A percentile compares a stretch with the other conserved stretches of the same genome.
Conservation (phyloP, 345 rosid genomes). For the Linum trigynum region DNA sequence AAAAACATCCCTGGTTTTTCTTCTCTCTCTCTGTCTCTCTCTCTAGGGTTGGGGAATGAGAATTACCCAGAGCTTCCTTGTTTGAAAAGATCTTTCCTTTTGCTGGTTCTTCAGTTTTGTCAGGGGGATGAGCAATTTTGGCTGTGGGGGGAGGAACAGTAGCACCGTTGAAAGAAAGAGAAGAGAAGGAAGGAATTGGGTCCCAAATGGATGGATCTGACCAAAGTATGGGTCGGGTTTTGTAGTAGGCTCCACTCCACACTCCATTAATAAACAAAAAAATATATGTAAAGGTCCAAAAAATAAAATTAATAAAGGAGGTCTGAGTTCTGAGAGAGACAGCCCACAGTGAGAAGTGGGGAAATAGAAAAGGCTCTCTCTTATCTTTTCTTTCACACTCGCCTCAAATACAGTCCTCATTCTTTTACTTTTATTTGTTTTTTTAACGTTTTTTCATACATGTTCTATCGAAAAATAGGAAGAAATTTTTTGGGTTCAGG, state of each 20-base stretch:
- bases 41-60: conserved; percentile 10
- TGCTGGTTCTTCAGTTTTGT: background rate
- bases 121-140: conserved; percentile 5
- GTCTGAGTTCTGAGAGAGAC: background rate
- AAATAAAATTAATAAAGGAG: too few species aligned
- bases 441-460: conserved; percentile 4
- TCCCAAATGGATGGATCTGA: conserved; percentile 41
- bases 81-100: conserved; percentile 14
- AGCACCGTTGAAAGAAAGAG: conserved; percentile 9
- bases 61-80: conserved; percentile 5
- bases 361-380: conserved; percentile 5
- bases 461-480: background rate
- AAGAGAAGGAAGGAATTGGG: conserved; percentile 14
- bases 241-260: conserved; percentile 34
- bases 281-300: too few species aligned
- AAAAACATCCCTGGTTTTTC: background rate
- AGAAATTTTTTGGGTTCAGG: conserved; percentile 1
- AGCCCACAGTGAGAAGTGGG: too few species aligned
- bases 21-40: background rate
- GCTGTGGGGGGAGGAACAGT: conserved; percentile 9
- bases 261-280: background rate
- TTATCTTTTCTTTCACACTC: background rate
- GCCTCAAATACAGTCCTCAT: too few species aligned
- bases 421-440: background rate
- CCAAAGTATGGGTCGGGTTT: conserved; percentile 27